These are phyloP conservation scores for Coemansia sp. DNA, from an alignment of 192 early-diverging fungal species.

Conservation along the genomic window DNA sequence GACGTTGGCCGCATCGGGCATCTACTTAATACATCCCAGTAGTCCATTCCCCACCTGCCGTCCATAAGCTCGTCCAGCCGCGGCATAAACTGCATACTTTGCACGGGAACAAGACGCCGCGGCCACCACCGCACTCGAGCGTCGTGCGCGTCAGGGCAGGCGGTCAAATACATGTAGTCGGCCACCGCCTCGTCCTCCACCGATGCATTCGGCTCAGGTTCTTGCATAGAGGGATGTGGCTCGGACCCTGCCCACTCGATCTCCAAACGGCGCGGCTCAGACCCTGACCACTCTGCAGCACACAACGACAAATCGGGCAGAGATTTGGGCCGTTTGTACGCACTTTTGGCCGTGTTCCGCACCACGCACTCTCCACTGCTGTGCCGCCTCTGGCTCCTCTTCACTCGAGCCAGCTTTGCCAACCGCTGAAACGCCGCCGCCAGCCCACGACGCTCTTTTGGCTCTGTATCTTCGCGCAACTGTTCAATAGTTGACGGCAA, in stretches of 20 bases:
- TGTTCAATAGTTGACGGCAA: slow-evolving; percentile 3
- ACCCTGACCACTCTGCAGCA: too few relatives aligned
- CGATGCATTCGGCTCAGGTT: too few relatives aligned
- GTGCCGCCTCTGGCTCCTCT: not conserved
- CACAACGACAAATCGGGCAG: not conserved
- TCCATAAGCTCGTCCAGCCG: slow-evolving; percentile 14
- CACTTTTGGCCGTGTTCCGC: not conserved
- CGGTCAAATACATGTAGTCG: slow-evolving; percentile 38
- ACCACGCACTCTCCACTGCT: not conserved
- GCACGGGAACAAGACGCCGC: slow-evolving; percentile 35
- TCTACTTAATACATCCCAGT: slow-evolving; percentile 45
- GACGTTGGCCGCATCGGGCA: slow-evolving; percentile 52
- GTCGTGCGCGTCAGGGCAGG: slow-evolving; percentile 9
- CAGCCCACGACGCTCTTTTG: not conserved
- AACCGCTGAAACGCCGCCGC: not conserved
- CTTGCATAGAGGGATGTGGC: too few relatives aligned
- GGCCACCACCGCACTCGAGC: slow-evolving; percentile 35
- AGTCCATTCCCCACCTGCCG: slow-evolving; percentile 15
- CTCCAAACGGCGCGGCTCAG: too few relatives aligned
- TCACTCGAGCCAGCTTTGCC: not conserved
- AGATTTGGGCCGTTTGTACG: not conserved
- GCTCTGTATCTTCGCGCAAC: not conserved
- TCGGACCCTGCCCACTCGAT: too few relatives aligned
- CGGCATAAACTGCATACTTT: slow-evolving; percentile 55
- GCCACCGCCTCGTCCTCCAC: slow-evolving; percentile 5